Evolutionary conservation across 306 rosid genomes (phyloP), one percentile per base, ranked within the genome.

Genomic region (Abrus precatorius): DNA sequence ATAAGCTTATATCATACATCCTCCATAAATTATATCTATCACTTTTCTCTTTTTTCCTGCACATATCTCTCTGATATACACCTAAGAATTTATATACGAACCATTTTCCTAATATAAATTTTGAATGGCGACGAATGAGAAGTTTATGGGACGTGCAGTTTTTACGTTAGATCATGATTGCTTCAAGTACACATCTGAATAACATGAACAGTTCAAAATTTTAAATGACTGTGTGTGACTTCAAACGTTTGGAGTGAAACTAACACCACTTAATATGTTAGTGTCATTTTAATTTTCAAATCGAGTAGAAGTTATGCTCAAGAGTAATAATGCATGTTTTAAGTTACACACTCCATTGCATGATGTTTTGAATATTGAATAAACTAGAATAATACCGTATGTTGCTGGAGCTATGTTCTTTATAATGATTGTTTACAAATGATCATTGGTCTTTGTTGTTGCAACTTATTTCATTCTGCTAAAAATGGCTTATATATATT

Each of bases 401-500:
- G 43, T 75, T 74, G 44, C 59, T 57, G 74, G 73, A 67, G 77
- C 74, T 74, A 68, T 79, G 65, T 67, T 81, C 68, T 68, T 74
- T 43, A 47, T 70, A 44, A 41, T 59, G 40, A 41, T 10, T 76
- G 72, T 54, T 80, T 70, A 62, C 80, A 63, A 63, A 76, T 63
- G 69, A 72, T 80, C 75, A 85, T 41, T 79, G 32, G 48, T 82
- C 69, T 52, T 55, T 49, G 30, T 12, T 61, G 50, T 43, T 67
- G 50, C 71, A 78, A 68, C 82, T 84, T 81, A 84, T 81, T 84
- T 77, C 85, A 77, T 77, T 83, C 13, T 1, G 29, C 81, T 84
- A 59, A 61, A 72, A 80, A 52, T 72, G 41, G 66, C 73, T 45
- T 63, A 44, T 40, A 27, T 67, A 9, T 66, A 63, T 43, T 38